phyloP scores from a whole-genome alignment of 257 asterid species.

The Lithospermum erythrorhizon region DNA sequence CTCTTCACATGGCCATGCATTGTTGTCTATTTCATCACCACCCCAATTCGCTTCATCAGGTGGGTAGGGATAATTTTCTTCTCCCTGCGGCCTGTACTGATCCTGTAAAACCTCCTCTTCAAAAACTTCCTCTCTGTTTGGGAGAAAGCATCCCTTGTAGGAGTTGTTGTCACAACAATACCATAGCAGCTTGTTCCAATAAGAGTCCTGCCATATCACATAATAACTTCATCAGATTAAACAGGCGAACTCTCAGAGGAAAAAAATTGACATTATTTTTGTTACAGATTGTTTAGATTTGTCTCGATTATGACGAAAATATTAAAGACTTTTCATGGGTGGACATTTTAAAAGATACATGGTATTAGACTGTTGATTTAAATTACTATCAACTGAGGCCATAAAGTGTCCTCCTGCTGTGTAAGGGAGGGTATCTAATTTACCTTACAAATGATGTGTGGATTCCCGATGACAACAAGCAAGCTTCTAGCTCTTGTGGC shows the following conservation, averaged over 20 bases:
- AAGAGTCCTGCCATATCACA: constrained; percentile 48
- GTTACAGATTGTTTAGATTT: not conserved
- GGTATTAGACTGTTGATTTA: not conserved
- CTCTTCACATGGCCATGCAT: not conserved
- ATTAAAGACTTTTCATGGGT: not conserved
- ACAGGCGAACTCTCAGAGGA: not conserved
- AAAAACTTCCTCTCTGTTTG: constrained; percentile 28
- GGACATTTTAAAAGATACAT: no score
- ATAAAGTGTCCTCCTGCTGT: not conserved
- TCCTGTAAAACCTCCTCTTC: constrained; percentile 11
- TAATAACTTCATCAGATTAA: not conserved
- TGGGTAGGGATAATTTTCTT: constrained; percentile 5
- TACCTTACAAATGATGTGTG: constrained; percentile 97
- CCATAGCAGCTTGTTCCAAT: constrained; percentile 85
- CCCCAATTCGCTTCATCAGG: not conserved
- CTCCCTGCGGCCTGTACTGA: constrained; percentile 2
- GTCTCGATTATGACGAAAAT: not conserved
- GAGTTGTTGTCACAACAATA: constrained; percentile 67
- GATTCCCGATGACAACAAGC: constrained; percentile 82
- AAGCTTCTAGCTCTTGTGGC: constrained; percentile 75
- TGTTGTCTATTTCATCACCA: not conserved
- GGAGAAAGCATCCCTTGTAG: constrained; percentile 85
- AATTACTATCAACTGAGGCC: no score
- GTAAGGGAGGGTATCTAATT: constrained; percentile 1
- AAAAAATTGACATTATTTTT: not conserved